Base-by-base conservation (phyloP, 2,329 filamentous ascomycete genomes). In the Colletotrichum spinosum region DNA sequence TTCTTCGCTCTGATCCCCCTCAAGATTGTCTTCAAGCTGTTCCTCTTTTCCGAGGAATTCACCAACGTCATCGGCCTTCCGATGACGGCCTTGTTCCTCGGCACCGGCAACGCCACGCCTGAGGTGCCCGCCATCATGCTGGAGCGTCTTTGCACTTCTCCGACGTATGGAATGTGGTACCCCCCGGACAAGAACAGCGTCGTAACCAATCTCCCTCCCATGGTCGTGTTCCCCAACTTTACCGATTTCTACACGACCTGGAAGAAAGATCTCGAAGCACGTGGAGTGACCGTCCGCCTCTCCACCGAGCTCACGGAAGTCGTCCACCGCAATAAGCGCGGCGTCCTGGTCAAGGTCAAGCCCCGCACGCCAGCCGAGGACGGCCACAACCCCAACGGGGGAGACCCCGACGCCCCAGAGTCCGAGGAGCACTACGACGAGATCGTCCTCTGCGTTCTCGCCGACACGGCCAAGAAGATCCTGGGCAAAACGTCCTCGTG, bases 101-200 rank as follows among this genome's bases (percentile, higher is more conserved):
- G 90, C 1, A 92, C 90, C 0, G 89, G 90, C 2, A 92, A 92
- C 66, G 88, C 90, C 68, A 89, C 89, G 0, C 86, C 89, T 0
- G 87, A 92, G 69, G 89, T 92, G 0, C 86, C 89, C 0, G 84
- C 83, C 55, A 88, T 89, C 37, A 86, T 92, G 44, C 77, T 92
- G 4, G 84, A 87, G 71, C 75, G 84, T 5, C 72, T 88, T 0
- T 86, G 85, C 62, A 84, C 68, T 79, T 84, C 64, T 81, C 83
- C 3, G 80, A 83, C 63, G 81, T 85, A 79, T 79, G 81, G 62
- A 74, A 78, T 87, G 54, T 87, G 84, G 84, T 87, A 85, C 67
- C 83, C 85, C 51, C 71, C 78, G 0, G 79, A 84, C 65, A 56
- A 69, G 58, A 52, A 64, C 79, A 84, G 80, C 1, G 75, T 87